phyloP scores from a whole-genome alignment of 495 filamentous ascomycete species.

The Tuber calosporum region DNA sequence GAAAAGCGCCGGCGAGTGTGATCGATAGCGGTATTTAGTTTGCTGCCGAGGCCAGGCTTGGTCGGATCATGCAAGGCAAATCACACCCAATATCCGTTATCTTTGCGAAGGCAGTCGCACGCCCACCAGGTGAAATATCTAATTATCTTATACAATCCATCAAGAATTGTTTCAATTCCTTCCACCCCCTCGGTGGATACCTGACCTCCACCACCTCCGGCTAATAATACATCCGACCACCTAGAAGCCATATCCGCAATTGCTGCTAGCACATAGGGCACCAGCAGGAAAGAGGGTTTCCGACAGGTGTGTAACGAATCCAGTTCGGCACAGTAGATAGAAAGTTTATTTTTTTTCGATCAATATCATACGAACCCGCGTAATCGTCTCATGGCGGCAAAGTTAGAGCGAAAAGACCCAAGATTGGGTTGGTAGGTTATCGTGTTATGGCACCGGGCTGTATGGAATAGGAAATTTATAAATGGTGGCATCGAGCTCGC shows the following conservation, averaged over 20 bases:
- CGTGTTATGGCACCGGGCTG: background rate
- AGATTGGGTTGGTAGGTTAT: background rate
- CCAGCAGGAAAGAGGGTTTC: background rate
- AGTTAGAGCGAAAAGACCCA: background rate
- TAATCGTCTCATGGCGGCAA: background rate
- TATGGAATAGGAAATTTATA: background rate
- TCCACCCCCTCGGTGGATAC: background rate
- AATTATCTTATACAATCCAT: background rate
- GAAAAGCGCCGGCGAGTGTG: background rate
- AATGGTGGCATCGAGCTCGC: background rate
- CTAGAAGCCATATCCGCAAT: background rate
- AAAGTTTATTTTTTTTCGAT: background rate
- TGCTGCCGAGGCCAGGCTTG: background rate
- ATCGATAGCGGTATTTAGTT: background rate
- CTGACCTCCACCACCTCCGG: background rate
- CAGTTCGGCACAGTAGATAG: background rate
- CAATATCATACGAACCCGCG: background rate
- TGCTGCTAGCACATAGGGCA: background rate
- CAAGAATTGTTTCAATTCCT: background rate
- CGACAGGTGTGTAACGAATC: background rate
- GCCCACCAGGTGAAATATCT: background rate
- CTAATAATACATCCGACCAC: background rate
- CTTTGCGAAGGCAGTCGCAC: background rate
- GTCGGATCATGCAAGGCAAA: background rate
- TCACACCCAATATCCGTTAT: background rate